Evolutionary conservation across 2,329 filamentous ascomycete genomes (phyloP).

Genomic region (Monosporascus sp.): DNA sequence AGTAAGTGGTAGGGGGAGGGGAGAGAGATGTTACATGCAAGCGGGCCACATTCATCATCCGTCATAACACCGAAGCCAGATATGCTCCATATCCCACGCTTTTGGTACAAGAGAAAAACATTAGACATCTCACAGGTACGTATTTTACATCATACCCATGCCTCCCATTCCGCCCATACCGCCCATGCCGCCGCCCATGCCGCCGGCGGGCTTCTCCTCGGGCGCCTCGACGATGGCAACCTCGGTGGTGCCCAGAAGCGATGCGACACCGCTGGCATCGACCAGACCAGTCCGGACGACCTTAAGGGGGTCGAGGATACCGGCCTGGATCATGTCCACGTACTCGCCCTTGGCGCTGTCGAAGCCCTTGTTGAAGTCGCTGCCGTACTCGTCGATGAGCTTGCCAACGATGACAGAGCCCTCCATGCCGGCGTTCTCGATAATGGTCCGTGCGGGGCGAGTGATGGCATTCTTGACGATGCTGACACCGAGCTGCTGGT

Average conservation of each 20-base stretch:
- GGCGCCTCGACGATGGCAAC: conserved; percentile 95
- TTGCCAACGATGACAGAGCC: conserved; percentile 96
- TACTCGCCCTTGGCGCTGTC: conserved; percentile 97
- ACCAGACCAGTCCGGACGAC: conserved; percentile 94
- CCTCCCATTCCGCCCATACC: conserved; percentile 41
- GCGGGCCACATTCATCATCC: conserved; percentile 31
- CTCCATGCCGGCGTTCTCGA: conserved; percentile 96
- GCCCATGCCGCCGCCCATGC: conserved; percentile 58
- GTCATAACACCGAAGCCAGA: conserved; percentile 43
- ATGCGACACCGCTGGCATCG: conserved; percentile 93
- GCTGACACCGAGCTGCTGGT: conserved; percentile 96
- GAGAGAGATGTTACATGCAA: conserved; percentile 30
- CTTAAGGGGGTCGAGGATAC: conserved; percentile 99
- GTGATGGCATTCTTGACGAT: conserved; percentile 99
- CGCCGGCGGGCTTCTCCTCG: conserved; percentile 77
- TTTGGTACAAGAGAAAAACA: conserved; percentile 29
- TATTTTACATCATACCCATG: conserved; percentile 57
- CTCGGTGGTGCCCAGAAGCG: conserved; percentile 94
- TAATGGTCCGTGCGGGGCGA: conserved; percentile 86
- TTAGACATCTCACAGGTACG: conserved; percentile 13
- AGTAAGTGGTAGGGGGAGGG: conserved; percentile 22
- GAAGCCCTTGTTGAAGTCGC: conserved; percentile 97
- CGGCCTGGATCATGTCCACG: conserved; percentile 94
- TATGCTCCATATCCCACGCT: conserved; percentile 37
- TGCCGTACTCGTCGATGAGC: conserved; percentile 87